Conservation (phyloP, 108 stramenopile genomes). For the Craspedostauros australis region DNA sequence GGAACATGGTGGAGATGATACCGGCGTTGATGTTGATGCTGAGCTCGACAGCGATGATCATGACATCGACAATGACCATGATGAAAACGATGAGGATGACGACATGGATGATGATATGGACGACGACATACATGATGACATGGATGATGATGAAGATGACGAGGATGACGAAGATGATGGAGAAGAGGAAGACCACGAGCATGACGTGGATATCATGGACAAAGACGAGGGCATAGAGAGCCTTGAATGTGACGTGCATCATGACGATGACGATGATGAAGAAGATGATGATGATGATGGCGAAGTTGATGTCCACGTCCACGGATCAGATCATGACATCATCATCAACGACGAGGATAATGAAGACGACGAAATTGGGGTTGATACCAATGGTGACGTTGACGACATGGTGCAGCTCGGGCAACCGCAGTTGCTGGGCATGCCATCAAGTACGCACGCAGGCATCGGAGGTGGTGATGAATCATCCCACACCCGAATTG, state of each 20-base stretch:
- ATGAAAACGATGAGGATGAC: neutral
- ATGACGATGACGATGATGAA: constrained; percentile 2
- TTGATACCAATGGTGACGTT: constrained; percentile 5
- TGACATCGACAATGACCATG: constrained; percentile 14
- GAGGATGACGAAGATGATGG: constrained; percentile 17
- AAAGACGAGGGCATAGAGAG: constrained; percentile 11
- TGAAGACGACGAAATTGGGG: constrained; percentile 14
- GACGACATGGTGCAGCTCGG: neutral
- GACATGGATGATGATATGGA: constrained; percentile 1
- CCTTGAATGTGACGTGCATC: constrained; percentile 7
- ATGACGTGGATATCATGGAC: constrained; percentile 5
- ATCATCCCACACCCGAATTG: too few species aligned
- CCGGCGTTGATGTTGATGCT: constrained; percentile 3
- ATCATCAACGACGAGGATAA: neutral
- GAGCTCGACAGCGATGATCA: constrained; percentile 7
- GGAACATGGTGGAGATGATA: too few species aligned
- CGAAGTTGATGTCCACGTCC: constrained; percentile 6
- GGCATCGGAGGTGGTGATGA: too few species aligned
- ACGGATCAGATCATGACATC: constrained; percentile 8
- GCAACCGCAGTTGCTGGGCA: too few species aligned
- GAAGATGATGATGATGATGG: constrained; percentile 11
- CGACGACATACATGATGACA: too few species aligned
- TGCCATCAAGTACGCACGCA: neutral
- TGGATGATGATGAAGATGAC: constrained; percentile 5
- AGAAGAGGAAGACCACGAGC: constrained; percentile 1